Conservation (phyloP, 2,329 filamentous ascomycete genomes). For the Xylariales sp. region DNA sequence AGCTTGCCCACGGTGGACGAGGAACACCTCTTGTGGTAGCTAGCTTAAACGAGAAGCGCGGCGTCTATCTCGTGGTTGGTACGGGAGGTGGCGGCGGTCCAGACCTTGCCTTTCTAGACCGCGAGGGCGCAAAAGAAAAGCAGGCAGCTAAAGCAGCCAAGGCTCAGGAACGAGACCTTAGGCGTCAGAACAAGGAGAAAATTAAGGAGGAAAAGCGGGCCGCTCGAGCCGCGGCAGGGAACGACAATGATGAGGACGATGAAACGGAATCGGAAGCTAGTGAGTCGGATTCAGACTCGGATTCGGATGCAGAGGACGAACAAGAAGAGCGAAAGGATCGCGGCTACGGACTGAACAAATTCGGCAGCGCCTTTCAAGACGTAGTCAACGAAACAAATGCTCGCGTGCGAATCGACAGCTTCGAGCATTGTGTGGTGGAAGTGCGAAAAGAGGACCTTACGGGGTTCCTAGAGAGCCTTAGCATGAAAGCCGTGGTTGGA, state of each 20-base stretch:
- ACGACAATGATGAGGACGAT: slow-evolving; percentile 60
- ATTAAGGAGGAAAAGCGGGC: slow-evolving; percentile 70
- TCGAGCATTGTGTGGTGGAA: slow-evolving; percentile 97
- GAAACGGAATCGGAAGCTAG: slow-evolving; percentile 64
- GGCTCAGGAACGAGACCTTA: slow-evolving; percentile 70
- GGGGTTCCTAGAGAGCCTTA: slow-evolving; percentile 90
- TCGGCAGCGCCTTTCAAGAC: slow-evolving; percentile 95
- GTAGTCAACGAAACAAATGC: slow-evolving; percentile 93
- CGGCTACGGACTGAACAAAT: slow-evolving; percentile 84
- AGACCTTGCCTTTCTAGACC: slow-evolving; percentile 75
- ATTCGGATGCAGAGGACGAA: slow-evolving; percentile 63
- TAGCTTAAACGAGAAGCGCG: slow-evolving; percentile 85
- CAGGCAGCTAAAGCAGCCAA: slow-evolving; percentile 73
- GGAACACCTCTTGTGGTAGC: slow-evolving; percentile 91
- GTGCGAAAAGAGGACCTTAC: slow-evolving; percentile 95
- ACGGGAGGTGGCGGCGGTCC: slow-evolving; percentile 88
- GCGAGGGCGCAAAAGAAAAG: slow-evolving; percentile 72
- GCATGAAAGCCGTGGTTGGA: slow-evolving; percentile 86
- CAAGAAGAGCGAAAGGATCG: slow-evolving; percentile 65
- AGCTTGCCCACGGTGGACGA: slow-evolving; percentile 73
- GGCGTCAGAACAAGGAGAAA: slow-evolving; percentile 66
- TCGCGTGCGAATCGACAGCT: slow-evolving; percentile 91
- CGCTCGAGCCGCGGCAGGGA: slow-evolving; percentile 62
- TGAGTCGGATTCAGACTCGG: slow-evolving; percentile 61
- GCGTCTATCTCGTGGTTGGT: slow-evolving; percentile 92